Conservation (phyloP, 305 asterid genomes). For the Plantago coronopus region DNA sequence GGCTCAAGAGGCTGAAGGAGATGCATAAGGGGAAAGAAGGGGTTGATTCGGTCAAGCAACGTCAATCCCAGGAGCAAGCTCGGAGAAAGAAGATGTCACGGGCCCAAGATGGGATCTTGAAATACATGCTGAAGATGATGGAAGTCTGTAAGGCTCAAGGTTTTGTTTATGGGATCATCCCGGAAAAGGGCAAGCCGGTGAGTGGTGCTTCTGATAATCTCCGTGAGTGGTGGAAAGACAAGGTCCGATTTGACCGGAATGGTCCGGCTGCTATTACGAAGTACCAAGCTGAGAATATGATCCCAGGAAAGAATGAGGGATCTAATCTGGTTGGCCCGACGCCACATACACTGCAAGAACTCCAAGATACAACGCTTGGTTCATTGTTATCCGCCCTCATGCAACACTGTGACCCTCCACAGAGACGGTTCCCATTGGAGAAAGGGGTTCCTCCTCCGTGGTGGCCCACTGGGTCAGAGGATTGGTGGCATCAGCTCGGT, state of each 20-base stretch:
- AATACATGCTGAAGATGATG: slow-evolving; percentile 68
- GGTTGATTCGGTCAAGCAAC: slow-evolving; percentile 40
- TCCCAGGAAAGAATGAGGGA: slow-evolving; percentile 42
- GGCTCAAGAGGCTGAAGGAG: slow-evolving; percentile 60
- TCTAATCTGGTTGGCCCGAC: slow-evolving; percentile 45
- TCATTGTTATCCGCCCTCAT: slow-evolving; percentile 64
- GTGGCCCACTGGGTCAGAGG: slow-evolving; percentile 76
- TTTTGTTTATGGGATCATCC: slow-evolving; percentile 66
- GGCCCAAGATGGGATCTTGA: slow-evolving; percentile 65
- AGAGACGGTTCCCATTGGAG: slow-evolving; percentile 65
- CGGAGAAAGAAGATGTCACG: slow-evolving; percentile 76
- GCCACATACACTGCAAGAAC: slow-evolving; percentile 69
- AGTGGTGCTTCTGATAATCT: slow-evolving; percentile 73
- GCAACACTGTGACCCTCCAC: slow-evolving; percentile 80
- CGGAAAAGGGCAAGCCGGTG: slow-evolving; percentile 76
- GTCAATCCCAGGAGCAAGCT: slow-evolving; percentile 76
- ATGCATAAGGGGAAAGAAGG: slow-evolving; percentile 49
- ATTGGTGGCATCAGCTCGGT: slow-evolving; percentile 70
- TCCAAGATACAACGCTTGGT: slow-evolving; percentile 75
- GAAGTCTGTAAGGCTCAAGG: slow-evolving; percentile 69
- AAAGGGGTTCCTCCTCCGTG: slow-evolving; percentile 68
- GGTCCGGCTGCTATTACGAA: slow-evolving; percentile 72
- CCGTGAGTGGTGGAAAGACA: slow-evolving; percentile 83
- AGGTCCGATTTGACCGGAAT: slow-evolving; percentile 64
- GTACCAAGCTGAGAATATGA: slow-evolving; percentile 41